phyloP scores from a whole-genome alignment of 2,329 filamentous ascomycete genomes.

The Ophiostoma piceae region DNA sequence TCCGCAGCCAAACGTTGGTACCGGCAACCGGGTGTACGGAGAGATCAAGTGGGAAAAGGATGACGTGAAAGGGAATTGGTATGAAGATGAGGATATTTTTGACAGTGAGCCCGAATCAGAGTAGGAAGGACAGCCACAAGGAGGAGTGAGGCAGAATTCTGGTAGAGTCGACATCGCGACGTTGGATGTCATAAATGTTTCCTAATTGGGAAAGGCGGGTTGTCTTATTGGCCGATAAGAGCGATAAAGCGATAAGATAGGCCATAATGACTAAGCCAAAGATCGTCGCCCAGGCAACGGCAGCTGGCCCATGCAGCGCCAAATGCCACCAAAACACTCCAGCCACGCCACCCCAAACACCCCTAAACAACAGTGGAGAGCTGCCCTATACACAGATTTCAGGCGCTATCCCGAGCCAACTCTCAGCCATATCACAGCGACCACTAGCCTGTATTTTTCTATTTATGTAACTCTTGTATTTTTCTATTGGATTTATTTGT shows the following conservation, averaged over 20 bases:
- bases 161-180: not conserved
- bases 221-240: not conserved
- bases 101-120: too few species aligned
- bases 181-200: not conserved
- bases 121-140: too few species aligned
- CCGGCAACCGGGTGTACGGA: too few species aligned
- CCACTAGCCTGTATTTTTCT: not conserved
- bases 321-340: not conserved
- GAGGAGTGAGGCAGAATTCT: too few species aligned
- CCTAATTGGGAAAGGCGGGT: not conserved
- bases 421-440: not conserved
- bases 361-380: constrained; percentile 4
- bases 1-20: too few species aligned
- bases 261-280: not conserved
- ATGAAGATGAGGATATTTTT: too few species aligned
- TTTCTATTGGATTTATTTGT: constrained; percentile 5
- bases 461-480: not conserved
- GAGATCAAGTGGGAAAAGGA: too few species aligned
- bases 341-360: not conserved
- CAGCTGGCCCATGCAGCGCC: not conserved
- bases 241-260: not conserved
- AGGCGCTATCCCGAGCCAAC: not conserved
- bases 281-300: not conserved
- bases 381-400: not conserved
- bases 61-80: too few species aligned